Evolutionary conservation across 805 yeast species (phyloP), one percentile per base, ranked within the genome.

Genomic region (Lipomyces sp.): DNA sequence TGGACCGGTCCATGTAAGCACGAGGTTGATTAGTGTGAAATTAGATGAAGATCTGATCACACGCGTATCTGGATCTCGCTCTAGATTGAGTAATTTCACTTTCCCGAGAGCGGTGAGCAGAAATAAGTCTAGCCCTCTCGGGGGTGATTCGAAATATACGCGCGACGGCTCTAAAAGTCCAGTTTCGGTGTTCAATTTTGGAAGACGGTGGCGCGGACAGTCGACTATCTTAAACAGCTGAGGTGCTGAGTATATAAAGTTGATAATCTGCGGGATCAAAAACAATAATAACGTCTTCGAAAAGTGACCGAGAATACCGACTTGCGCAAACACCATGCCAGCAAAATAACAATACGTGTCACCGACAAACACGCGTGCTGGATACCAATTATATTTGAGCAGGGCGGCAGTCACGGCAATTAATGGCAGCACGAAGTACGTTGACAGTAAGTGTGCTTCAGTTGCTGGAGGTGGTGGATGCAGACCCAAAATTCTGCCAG

Each of bases 291-390:
- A 80, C 0, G 99, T 95, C 78, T 95, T 95, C 54, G 97, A 91
- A 77, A 93, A 95, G 80, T 95, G 99, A 0, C 98, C 98, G 65
- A 91, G 83, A 45, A 95, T 95, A 0, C 98, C 98, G 37, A 91
- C 97, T 34, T 93, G 95, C 0, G 98, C 99, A 78, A 95, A 92
- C 0, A 95, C 97, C 99, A 95, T 95, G 2, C 99, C 99, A 33
- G 97, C 92, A 77, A 95, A 93, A 78, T 95, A 95, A 79, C 99
- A 95, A 81, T 90, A 95, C 0, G 99, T 94, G 76, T 95, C 99
- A 37, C 99, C 99, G 6, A 95, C 99, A 79, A 95, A 95, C 0
- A 92, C 98, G 64, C 80, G 80, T 0, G 99, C 92, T 0, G 99
- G 99, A 80, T 83, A 95, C 89, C 93, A 90, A 76, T 95, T 95